Percentiles rank a stretch among this genome's conserved stretches.
Conservation (phyloP, 163 green algal genomes). For the Volvox carteri region DNA sequence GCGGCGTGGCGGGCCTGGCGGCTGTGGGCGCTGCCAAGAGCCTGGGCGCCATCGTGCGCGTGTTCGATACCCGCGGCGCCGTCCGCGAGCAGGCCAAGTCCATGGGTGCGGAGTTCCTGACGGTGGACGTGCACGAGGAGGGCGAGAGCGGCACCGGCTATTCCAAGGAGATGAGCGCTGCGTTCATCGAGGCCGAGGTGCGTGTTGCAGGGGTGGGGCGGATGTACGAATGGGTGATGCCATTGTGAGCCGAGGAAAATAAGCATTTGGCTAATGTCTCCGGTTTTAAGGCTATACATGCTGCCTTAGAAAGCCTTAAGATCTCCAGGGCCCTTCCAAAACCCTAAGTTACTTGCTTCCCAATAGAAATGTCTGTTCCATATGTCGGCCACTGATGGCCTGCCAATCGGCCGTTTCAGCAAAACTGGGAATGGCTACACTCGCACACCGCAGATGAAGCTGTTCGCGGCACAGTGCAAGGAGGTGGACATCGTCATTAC, state of each 20-base stretch:
- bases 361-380: too few species aligned
- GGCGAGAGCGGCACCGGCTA: conserved; percentile 80
- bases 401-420: too few species aligned
- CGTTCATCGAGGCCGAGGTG: conserved; percentile 92
- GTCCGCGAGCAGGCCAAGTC: conserved; percentile 90
- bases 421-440: too few species aligned
- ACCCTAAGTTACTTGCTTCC: neutral
- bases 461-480: conserved; percentile 82
- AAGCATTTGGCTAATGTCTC: conserved; percentile 64
- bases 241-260: neutral
- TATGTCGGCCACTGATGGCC: too few species aligned
- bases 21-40: conserved; percentile 88
- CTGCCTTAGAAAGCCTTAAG: neutral
- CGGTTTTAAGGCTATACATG: conserved; percentile 71
- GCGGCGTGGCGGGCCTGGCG: conserved; percentile 91
- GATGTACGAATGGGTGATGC: neutral
- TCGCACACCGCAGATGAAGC: conserved; percentile 67
- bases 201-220: neutral
- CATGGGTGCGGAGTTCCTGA: conserved; percentile 95
- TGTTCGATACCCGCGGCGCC: conserved; percentile 91
- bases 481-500: conserved; percentile 94
- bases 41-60: conserved; percentile 91
- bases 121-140: conserved; percentile 85
- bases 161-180: conserved; percentile 93
- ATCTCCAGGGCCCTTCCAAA: neutral